Conservation (phyloP, 805 yeast genomes). For the Zygotorulaspora danielsina region DNA sequence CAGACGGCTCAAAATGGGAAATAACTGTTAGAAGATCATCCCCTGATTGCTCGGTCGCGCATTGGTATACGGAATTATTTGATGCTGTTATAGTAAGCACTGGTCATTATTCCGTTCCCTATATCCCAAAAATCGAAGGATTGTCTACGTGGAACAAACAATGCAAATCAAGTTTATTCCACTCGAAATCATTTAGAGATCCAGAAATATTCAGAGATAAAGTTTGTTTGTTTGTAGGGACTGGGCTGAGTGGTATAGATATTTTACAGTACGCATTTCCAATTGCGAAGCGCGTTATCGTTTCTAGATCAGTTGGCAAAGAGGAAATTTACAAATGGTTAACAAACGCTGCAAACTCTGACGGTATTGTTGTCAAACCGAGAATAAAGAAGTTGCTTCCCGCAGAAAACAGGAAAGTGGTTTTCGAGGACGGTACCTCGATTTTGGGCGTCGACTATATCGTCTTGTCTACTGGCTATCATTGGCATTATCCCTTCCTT, state of each 20-base stretch:
- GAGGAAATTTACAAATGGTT: constrained; percentile 45
- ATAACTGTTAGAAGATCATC: constrained; percentile 12
- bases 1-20: constrained; percentile 12
- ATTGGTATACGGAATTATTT: constrained; percentile 39
- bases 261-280: constrained; percentile 40
- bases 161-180: constrained; percentile 39
- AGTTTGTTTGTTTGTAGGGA: constrained; percentile 39
- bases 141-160: constrained; percentile 16
- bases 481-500: constrained; percentile 23
- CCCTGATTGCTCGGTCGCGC: constrained; percentile 27
- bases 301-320: constrained; percentile 65
- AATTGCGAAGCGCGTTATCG: constrained; percentile 43
- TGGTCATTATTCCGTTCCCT: constrained; percentile 43
- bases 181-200: constrained; percentile 30
- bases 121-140: constrained; percentile 30
- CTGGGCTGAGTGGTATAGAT: constrained; percentile 40
- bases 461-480: constrained; percentile 48
- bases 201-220: constrained; percentile 29
- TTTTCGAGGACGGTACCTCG: constrained; percentile 35
- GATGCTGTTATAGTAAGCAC: constrained; percentile 40
- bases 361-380: constrained; percentile 36
- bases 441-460: constrained; percentile 24
- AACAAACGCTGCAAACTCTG: constrained; percentile 38
- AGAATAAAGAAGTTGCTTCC: constrained; percentile 33
- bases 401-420: constrained; percentile 28